phyloP scores from a whole-genome alignment of 2,329 filamentous ascomycete species.

The Colletotrichum kahawae region DNA sequence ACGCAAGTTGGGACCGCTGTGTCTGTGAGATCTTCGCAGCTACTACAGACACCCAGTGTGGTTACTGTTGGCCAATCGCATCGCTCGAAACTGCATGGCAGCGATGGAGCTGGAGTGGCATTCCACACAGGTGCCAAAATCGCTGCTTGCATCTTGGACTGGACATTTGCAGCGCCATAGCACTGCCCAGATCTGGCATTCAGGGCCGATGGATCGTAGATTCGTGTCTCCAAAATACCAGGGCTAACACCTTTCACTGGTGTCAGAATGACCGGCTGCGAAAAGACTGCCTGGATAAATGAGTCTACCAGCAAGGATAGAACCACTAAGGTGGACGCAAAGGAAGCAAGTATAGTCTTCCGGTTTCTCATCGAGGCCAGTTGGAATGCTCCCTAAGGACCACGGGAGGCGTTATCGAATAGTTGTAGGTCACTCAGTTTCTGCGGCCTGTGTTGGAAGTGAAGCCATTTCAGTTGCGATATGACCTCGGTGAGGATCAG shows the following conservation, averaged over 20 bases:
- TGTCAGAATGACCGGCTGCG: neutral
- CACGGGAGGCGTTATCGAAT: neutral
- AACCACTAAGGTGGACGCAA: neutral
- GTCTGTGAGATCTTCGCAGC: neutral
- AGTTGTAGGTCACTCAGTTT: neutral
- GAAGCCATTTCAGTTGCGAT: neutral
- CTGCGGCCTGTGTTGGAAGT: neutral
- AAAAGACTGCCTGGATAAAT: neutral
- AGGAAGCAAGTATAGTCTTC: neutral
- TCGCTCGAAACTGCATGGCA: neutral
- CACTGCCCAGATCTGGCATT: neutral
- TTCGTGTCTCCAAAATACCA: neutral
- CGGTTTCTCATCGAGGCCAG: neutral
- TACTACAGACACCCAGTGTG: neutral
- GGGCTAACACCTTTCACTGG: neutral
- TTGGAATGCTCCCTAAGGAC: neutral
- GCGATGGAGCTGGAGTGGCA: neutral
- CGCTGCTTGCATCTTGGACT: neutral
- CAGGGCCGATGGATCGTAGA: neutral
- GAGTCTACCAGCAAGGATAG: neutral
- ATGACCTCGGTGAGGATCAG: neutral
- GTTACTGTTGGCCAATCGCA: neutral
- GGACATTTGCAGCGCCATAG: neutral
- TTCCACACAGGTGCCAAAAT: neutral
- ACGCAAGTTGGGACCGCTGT: neutral